phyloP scores from a whole-genome alignment of 1,139 yeast genomes.

The Yamadazyma dendronema region DNA sequence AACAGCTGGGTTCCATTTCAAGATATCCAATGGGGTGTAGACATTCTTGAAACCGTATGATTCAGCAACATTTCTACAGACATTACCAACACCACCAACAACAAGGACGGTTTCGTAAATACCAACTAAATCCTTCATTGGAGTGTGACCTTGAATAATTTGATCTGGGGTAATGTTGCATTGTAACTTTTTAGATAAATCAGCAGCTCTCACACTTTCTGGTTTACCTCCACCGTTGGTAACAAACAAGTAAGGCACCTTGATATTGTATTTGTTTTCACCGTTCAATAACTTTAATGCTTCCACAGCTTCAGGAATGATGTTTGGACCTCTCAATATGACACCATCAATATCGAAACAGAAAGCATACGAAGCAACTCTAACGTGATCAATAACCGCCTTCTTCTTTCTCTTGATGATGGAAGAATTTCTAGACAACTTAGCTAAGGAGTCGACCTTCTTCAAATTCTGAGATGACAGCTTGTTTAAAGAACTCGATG shows the following conservation, averaged over 20 bases:
- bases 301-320: conserved; percentile 72
- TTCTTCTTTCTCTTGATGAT: conserved; percentile 51
- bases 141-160: conserved; percentile 87
- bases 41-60: conserved; percentile 76
- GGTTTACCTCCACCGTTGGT: conserved; percentile 90
- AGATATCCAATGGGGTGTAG: conserved; percentile 72
- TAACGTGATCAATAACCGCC: conserved; percentile 57
- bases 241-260: conserved; percentile 82
- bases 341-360: conserved; percentile 90
- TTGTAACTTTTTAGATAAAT: conserved; percentile 59
- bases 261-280: conserved; percentile 71
- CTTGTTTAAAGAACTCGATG: conserved; percentile 38
- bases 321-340: conserved; percentile 73
- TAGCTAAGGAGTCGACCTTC: conserved; percentile 49
- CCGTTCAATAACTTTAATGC: conserved; percentile 74
- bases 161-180: conserved; percentile 67
- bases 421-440: conserved; percentile 52
- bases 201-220: conserved; percentile 67
- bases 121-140: conserved; percentile 74
- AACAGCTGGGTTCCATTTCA: conserved; percentile 85
- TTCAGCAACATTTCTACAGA: conserved; percentile 76
- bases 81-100: conserved; percentile 82
- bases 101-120: conserved; percentile 70
- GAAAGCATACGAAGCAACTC: conserved; percentile 81
- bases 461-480: conserved; percentile 44